These are phyloP conservation scores for Fusarium annulatum DNA, from an alignment of 2,329 filamentous ascomycete genomes.

Conservation along the genomic window DNA sequence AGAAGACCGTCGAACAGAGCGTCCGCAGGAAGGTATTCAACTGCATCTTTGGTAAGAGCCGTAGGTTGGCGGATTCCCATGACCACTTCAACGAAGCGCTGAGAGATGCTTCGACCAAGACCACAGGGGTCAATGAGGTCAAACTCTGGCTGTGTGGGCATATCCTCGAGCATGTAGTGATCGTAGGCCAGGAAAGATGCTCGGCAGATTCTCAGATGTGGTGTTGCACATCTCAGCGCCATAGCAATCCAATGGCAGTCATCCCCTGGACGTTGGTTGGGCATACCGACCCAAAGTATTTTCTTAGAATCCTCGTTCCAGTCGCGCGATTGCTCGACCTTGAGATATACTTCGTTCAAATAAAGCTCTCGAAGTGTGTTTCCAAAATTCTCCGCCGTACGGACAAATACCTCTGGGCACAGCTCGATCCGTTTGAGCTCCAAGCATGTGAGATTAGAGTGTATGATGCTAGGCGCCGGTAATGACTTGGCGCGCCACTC, in stretches of 20 bases:
- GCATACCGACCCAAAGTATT: constrained; percentile 59
- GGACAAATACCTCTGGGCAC: constrained; percentile 50
- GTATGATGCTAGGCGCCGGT: constrained; percentile 51
- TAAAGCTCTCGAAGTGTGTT: constrained; percentile 57
- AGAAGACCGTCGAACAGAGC: constrained; percentile 42
- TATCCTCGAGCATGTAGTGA: constrained; percentile 51
- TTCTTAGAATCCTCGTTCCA: constrained; percentile 50
- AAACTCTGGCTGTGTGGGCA: constrained; percentile 47
- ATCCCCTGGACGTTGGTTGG: constrained; percentile 53
- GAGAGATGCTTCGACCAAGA: constrained; percentile 54
- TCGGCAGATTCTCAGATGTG: constrained; percentile 55
- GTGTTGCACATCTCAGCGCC: constrained; percentile 51
- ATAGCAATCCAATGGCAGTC: constrained; percentile 57
- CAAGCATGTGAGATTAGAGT: constrained; percentile 54
- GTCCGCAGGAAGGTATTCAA: constrained; percentile 50
- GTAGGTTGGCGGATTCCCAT: constrained; percentile 54
- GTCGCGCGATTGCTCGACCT: constrained; percentile 52
- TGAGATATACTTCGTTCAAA: constrained; percentile 59
- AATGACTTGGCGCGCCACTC: constrained; percentile 56
- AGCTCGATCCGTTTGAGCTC: constrained; percentile 59
- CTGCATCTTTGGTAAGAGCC: constrained; percentile 46
- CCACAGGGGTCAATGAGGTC: constrained; percentile 57
- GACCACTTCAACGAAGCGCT: constrained; percentile 60
- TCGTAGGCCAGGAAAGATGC: constrained; percentile 59
- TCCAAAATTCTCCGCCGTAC: constrained; percentile 50